phyloP scores from a whole-genome alignment of 192 early-diverging fungal species.

The Podila verticillata region DNA sequence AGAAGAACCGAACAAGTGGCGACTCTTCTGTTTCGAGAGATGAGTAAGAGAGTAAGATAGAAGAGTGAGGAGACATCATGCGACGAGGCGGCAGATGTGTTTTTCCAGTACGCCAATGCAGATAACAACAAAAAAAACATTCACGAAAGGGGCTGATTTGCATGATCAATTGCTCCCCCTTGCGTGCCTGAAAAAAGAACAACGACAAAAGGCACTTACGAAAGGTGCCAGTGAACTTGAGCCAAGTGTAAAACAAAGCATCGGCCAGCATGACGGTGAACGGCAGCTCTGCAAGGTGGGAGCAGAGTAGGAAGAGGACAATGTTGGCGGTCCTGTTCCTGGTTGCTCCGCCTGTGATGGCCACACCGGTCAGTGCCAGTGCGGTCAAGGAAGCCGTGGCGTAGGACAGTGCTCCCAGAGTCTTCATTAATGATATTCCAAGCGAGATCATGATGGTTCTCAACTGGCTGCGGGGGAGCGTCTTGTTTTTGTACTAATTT shows the following conservation, averaged over 20 bases:
- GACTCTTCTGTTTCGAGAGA: slow-evolving; percentile 25
- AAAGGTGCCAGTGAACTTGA: slow-evolving; percentile 42
- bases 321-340: slow-evolving; percentile 25
- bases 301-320: slow-evolving; percentile 25
- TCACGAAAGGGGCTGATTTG: neutral
- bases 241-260: slow-evolving; percentile 43
- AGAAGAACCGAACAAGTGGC: slow-evolving; percentile 35
- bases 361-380: slow-evolving; percentile 31
- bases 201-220: slow-evolving; percentile 21
- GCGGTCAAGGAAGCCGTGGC: slow-evolving; percentile 26
- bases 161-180: neutral
- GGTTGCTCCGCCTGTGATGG: slow-evolving; percentile 32
- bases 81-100: neutral
- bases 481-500: too few relatives aligned
- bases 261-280: slow-evolving; percentile 30
- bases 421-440: slow-evolving; percentile 26
- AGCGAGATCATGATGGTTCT: neutral
- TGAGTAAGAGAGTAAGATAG: too few relatives aligned
- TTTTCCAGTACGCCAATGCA: neutral
- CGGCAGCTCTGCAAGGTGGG: slow-evolving; percentile 33
- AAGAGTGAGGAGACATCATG: neutral
- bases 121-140: too few relatives aligned
- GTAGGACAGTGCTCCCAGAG: slow-evolving; percentile 27
- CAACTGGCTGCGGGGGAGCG: neutral
- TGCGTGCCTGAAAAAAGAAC: neutral